Percentiles rank a stretch among this genome's conserved stretches.
Conservation (phyloP, 2,329 filamentous ascomycete species). For the Xylariaceae sp. region DNA sequence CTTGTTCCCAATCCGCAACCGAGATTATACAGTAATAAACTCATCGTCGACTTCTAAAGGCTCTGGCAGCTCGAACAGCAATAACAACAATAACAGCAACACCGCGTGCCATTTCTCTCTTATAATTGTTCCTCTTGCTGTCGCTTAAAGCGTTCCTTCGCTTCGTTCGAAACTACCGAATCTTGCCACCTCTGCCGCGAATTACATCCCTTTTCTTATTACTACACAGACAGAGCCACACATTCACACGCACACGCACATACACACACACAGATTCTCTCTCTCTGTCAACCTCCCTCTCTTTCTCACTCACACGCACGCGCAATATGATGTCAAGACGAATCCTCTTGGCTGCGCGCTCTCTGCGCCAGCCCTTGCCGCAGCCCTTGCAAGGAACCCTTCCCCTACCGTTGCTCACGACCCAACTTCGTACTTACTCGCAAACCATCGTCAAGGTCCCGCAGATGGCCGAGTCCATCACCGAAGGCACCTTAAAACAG, state of each 20-base stretch:
- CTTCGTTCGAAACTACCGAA: constrained; percentile 6
- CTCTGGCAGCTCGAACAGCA: constrained; percentile 10
- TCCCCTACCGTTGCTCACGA: constrained; percentile 54
- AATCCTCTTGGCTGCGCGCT: constrained; percentile 45
- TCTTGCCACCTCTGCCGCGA: constrained; percentile 9
- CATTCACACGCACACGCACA: background rate
- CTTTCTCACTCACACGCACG: constrained; percentile 11
- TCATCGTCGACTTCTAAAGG: constrained; percentile 18
- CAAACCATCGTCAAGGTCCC: constrained; percentile 91
- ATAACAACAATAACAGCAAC: too few species aligned
- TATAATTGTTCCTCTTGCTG: background rate
- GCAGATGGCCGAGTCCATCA: constrained; percentile 98
- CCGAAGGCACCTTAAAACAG: constrained; percentile 94
- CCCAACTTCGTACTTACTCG: constrained; percentile 67
- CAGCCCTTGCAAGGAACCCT: constrained; percentile 47
- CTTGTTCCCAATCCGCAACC: constrained; percentile 13
- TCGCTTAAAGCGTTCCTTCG: background rate
- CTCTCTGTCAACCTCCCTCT: background rate
- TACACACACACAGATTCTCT: too few species aligned
- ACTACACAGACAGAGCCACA: too few species aligned
- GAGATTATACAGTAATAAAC: constrained; percentile 10
- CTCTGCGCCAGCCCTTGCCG: constrained; percentile 41
- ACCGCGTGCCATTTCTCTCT: too few species aligned
- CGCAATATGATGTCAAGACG: constrained; percentile 38
- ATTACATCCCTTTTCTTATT: constrained; percentile 12